Base-by-base conservation (phyloP, 169 alveolate genomes). In the Plasmodium falciparum region DNA sequence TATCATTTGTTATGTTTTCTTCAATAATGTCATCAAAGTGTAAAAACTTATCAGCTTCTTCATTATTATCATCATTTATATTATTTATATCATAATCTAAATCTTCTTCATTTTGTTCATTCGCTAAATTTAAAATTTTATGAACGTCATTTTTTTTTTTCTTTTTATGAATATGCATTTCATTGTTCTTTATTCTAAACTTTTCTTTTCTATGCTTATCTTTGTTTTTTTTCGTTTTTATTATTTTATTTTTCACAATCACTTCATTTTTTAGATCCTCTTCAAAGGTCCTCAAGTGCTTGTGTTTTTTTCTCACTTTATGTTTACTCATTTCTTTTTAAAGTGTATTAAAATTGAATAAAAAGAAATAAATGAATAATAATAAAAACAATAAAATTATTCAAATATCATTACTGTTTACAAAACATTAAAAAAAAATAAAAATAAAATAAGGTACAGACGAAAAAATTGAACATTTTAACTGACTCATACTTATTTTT, bases 1-100 rank as follows among this genome's bases (percentile, higher is more conserved):
- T 67, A 47, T 33, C 63, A 22, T 24, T 13, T 33, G 45, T 4
- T 47, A 22, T 20, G 20, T 74, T 86, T 54, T 49, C 91, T 4
- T 63, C 63, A 33, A 56, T 73, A 39, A 74, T 90, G n/a, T 86
- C 95, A 88, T 88, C 62, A 63, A 74, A 92, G 13, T 70, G 74
- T 65, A 80, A 72, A 61, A 80, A 80, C 49, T 80, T 80, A 33
- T 80, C 65, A 17, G 49, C 74, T 52, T 80, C 66, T 62, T 66
- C 66, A 33, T 20, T 24, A 26, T 66, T 29, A 9, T 47, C 80
- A 9, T 45, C 78, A 54, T 66, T 80, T 54, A 47, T 15, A 29
- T 49, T 13, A 65, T 61, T 52, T 59, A 45, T 58, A 24, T 72
- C 80, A 54, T 65, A 26, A 49, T 80, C 73, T 67, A 74, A 80